phyloP scores from a whole-genome alignment of 2,329 filamentous ascomycete genomes.

The Geoglossum cookeanum region DNA sequence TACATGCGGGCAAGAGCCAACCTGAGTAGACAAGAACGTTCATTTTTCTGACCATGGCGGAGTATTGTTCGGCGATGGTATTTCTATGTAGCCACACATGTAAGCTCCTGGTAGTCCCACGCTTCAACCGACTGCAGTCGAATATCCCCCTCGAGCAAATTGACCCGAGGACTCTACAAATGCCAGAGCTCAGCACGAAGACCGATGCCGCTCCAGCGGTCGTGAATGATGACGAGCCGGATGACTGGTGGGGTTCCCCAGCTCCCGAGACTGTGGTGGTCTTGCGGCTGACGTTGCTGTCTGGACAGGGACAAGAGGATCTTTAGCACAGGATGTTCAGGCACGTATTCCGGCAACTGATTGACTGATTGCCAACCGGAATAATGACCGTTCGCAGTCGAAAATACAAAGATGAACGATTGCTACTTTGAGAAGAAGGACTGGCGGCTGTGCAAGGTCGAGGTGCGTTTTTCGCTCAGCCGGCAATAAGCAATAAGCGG shows the following conservation, averaged over 20 bases:
- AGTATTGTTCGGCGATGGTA: conserved; percentile 33
- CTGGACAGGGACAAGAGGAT: conserved; percentile 79
- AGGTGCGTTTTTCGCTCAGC: conserved; percentile 41
- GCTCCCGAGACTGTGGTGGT: not conserved
- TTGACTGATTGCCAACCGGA: no score
- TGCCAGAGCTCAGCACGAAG: conserved; percentile 39
- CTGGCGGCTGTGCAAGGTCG: conserved; percentile 72
- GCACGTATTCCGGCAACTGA: conserved; percentile 28
- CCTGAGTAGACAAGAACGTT: conserved; percentile 91
- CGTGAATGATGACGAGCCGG: conserved; percentile 66
- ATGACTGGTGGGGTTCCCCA: conserved; percentile 58
- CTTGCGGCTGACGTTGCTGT: conserved; percentile 5
- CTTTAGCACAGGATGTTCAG: conserved; percentile 84
- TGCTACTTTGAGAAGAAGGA: conserved; percentile 95
- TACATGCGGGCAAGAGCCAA: conserved; percentile 21
- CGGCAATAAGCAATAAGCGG: not conserved
- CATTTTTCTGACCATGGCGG: conserved; percentile 35
- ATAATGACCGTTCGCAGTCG: conserved; percentile 33
- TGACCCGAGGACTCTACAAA: conserved; percentile 16
- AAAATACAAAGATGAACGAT: conserved; percentile 80
- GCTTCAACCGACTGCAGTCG: not conserved
- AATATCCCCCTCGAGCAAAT: not conserved
- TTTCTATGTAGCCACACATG: not conserved
- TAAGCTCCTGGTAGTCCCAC: not conserved
- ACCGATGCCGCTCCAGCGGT: conserved; percentile 19